phyloP scores from a whole-genome alignment of 2,329 filamentous ascomycete species.

The Neofusicoccum laricinum region DNA sequence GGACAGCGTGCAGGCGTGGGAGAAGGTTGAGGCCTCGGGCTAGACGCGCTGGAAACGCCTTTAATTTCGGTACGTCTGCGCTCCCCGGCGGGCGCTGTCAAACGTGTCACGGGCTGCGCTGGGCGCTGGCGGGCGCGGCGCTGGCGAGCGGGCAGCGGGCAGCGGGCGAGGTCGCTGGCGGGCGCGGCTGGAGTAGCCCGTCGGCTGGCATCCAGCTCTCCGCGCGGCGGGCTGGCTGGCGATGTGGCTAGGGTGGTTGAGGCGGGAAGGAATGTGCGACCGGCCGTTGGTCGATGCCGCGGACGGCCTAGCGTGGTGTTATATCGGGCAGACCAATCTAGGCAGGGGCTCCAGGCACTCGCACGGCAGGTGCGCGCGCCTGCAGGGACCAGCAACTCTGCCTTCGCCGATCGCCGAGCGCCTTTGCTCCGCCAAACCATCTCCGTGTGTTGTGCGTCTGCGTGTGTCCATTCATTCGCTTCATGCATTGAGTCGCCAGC shows the following conservation, averaged over 20 bases:
- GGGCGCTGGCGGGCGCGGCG: not conserved
- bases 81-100: not conserved
- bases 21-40: constrained; percentile 37
- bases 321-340: constrained; percentile 11
- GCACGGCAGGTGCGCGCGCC: constrained; percentile 2
- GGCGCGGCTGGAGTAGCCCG: too few species aligned
- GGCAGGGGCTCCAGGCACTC: constrained; percentile 3
- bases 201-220: not conserved
- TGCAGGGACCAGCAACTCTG: constrained; percentile 4
- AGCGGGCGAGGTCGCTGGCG: not conserved
- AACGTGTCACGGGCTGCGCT: not conserved
- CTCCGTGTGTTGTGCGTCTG: constrained; percentile 1
- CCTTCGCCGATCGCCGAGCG: constrained; percentile 4
- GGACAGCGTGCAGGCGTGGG: constrained; percentile 46
- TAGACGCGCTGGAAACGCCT: constrained; percentile 11
- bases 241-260: not conserved
- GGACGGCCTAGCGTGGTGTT: constrained; percentile 1
- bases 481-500: constrained; percentile 9
- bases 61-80: constrained; percentile 11
- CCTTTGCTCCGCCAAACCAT: constrained; percentile 1
- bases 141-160: not conserved
- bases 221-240: not conserved
- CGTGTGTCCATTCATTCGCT: not conserved
- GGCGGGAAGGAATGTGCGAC: constrained; percentile 13
- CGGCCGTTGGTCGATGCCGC: constrained; percentile 10